Conservation (phyloP, 2,329 filamentous ascomycete genomes). For the Apiospora malaysiana region DNA sequence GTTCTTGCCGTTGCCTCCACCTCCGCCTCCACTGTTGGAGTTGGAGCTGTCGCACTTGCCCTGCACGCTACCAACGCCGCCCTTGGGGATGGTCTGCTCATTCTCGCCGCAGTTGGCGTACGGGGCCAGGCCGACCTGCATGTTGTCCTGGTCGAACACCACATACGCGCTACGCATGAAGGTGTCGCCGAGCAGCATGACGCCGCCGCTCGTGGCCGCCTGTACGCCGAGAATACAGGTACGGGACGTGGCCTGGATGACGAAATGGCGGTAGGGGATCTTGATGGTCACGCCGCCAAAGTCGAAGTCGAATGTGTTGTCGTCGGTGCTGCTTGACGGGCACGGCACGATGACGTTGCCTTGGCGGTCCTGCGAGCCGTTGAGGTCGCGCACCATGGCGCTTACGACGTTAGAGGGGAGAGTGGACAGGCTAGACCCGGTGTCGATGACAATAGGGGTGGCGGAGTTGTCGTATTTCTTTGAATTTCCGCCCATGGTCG, state of each 20-base stretch:
- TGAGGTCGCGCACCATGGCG: conserved; percentile 57
- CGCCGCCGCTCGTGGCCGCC: conserved; percentile 46
- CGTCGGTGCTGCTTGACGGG: conserved; percentile 41
- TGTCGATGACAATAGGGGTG: conserved; percentile 70
- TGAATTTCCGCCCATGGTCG: conserved; percentile 43
- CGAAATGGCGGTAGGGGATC: conserved; percentile 57
- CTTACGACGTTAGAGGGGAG: conserved; percentile 63
- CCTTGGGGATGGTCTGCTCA: conserved; percentile 31
- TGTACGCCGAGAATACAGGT: conserved; percentile 56
- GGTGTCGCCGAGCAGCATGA: conserved; percentile 61
- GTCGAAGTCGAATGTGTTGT: conserved; percentile 54
- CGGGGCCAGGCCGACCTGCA: conserved; percentile 55
- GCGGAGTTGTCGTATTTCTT: conserved; percentile 44
- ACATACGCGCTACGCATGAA: conserved; percentile 62
- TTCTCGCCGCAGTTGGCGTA: conserved; percentile 56
- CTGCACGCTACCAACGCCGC: conserved; percentile 5
- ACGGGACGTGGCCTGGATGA: conserved; percentile 42
- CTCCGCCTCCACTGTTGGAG: neutral
- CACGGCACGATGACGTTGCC: conserved; percentile 57
- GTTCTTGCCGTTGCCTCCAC: neutral
- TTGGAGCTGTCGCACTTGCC: conserved; percentile 2
- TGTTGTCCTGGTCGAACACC: conserved; percentile 58
- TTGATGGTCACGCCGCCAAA: conserved; percentile 54
- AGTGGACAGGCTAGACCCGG: conserved; percentile 71
- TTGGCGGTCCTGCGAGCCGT: conserved; percentile 42